Evolutionary conservation across 148 eudicot genomes (phyloP), one percentile per base, ranked within the genome.

Genomic region (Chenopodium suecicum): DNA sequence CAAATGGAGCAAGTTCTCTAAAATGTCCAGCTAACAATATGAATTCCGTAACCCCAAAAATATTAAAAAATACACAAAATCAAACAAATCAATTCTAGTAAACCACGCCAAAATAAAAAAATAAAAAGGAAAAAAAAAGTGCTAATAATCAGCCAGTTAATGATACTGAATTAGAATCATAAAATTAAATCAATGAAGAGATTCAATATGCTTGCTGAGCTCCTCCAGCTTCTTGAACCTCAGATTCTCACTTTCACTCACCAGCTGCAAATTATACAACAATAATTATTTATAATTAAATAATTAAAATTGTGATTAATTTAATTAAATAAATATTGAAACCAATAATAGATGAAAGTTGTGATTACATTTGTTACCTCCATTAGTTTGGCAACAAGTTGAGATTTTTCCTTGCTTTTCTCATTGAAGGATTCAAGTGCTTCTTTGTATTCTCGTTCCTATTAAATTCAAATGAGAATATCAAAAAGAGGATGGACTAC

Each of bases 381-480:
- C 85, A 86, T 79, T 78, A 91, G 66, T 86, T 89, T 91, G 73
- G 88, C 85, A 83, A 91, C 85, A 17, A 90, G 83, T 44, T 84
- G 89, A 48, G 87, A 76, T 65, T 91, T 91, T 82, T 91, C 92
- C 87, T 84, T 87, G 88, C 78, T 90, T 84, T 88, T 91, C 66
- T 90, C 92, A 79, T 90, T 87, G 73, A 86, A 85, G 64, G 89
- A 87, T 62, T 87, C 92, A 12, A 90, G 79, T 3, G 85, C 82
- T 78, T 90, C 92, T 83, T 82, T 91, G 84, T 91, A 91, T 58
- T 91, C 94, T 75, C 81, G 86, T 68, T 91, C 92, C 92, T 91
- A 79, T 47, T 44, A 31, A 71, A 37, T 6, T 48, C 52, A 48
- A 48, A 48, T 48, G 14, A 48, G 2, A 10, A 48, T 48, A 2